Conservation (phyloP, 148 eudicot genomes). For the Amaranthus cruentus region DNA sequence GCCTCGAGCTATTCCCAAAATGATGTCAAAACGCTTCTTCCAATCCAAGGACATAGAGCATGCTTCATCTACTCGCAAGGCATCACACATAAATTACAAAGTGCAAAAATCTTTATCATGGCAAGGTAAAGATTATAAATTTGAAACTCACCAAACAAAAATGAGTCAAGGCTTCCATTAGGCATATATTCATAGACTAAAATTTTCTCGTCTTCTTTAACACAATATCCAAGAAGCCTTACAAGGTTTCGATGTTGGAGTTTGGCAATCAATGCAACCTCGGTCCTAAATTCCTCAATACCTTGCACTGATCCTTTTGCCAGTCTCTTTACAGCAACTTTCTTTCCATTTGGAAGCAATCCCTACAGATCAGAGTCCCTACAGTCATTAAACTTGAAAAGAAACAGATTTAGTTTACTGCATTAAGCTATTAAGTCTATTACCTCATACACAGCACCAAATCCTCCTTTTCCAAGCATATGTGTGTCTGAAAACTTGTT, state of each 20-base stretch:
- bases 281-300: constrained; percentile 21
- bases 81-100: not conserved
- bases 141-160: constrained; percentile 16
- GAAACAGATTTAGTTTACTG: too few relatives aligned
- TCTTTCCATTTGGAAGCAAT: too few relatives aligned
- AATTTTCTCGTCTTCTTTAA: constrained; percentile 18
- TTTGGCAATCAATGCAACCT: constrained; percentile 26
- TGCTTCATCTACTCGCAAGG: constrained; percentile 8
- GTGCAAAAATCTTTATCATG: not conserved
- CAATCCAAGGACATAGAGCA: constrained; percentile 16
- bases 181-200: constrained; percentile 24
- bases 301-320: constrained; percentile 21
- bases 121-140: not conserved
- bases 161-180: not conserved
- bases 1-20: constrained; percentile 29
- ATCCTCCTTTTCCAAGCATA: constrained; percentile 25
- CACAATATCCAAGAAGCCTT: constrained; percentile 19
- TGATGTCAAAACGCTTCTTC: constrained; percentile 34
- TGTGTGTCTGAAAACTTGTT: constrained; percentile 19
- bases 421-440: not conserved
- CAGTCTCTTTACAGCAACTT: constrained; percentile 24
- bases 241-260: constrained; percentile 28
- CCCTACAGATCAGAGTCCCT: too few relatives aligned
- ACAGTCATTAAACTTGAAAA: too few relatives aligned
- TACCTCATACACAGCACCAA: constrained; percentile 23